Evolutionary conservation across 164 flowering plant genomes (phyloP).

Genomic region (Kingdonia uniflora): DNA sequence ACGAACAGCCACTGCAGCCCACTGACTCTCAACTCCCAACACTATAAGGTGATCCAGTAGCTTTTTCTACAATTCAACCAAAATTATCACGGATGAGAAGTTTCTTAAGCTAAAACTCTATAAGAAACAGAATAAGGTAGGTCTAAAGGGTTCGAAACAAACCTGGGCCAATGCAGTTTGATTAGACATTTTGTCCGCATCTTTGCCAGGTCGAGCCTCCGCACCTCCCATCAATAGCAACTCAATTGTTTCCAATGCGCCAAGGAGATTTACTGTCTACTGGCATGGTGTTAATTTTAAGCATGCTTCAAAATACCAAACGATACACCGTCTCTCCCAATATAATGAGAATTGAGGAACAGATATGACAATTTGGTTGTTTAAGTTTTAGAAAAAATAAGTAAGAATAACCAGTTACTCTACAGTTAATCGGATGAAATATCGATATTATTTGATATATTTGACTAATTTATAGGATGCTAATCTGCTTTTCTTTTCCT

Average conservation of each 20-base stretch:
- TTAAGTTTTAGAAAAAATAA: too few relatives aligned
- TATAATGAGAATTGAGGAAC: too few relatives aligned
- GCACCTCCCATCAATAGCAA: constrained; percentile 53
- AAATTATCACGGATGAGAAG: constrained; percentile 1
- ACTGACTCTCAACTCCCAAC: constrained; percentile 94
- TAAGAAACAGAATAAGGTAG: not conserved
- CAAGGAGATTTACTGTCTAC: constrained; percentile 93
- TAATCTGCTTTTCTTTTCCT: too few relatives aligned
- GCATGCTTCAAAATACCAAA: too few relatives aligned
- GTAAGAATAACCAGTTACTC: too few relatives aligned
- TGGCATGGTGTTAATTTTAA: constrained; percentile 35
- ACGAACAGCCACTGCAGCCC: constrained; percentile 92
- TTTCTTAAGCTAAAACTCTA: too few relatives aligned
- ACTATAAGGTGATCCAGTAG: constrained; percentile 68
- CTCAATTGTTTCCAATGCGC: constrained; percentile 68
- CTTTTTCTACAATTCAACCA: constrained; percentile 47
- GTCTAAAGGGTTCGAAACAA: constrained; percentile 8
- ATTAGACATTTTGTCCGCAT: constrained; percentile 48
- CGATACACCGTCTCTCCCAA: too few relatives aligned
- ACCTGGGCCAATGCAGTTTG: constrained; percentile 91
- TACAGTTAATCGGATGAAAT: too few relatives aligned
- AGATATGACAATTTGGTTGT: too few relatives aligned
- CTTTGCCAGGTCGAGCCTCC: constrained; percentile 56
- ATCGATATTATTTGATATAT: too few relatives aligned
- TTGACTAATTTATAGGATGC: too few relatives aligned